Evolutionary conservation across 306 rosid species (phyloP).

Genomic region (Malus asiatica): DNA sequence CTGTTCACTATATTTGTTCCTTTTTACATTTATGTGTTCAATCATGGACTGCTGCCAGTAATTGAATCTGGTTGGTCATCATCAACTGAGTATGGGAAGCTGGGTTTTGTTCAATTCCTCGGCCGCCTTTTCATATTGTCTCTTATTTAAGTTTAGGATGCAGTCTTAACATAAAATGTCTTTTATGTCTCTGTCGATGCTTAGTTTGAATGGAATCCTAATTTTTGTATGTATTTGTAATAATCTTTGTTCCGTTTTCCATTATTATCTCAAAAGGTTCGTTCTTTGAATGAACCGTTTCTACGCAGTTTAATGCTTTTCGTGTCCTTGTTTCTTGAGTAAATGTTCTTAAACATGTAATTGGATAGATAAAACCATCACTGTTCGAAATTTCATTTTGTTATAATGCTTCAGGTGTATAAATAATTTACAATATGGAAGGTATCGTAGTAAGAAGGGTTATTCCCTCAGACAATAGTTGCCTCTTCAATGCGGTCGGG

Average conservation of each 20-base stretch:
- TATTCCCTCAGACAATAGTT: constrained; percentile 84
- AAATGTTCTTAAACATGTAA: too few species aligned
- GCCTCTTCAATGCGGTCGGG: constrained; percentile 98
- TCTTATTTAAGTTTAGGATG: background rate
- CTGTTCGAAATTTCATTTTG: background rate
- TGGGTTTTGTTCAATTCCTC: background rate
- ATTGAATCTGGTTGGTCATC: background rate
- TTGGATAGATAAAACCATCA: background rate
- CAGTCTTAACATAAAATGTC: background rate
- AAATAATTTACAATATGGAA: constrained; percentile 41
- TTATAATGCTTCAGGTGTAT: constrained; percentile 22
- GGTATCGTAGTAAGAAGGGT: constrained; percentile 73
- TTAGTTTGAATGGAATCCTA: background rate
- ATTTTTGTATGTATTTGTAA: background rate
- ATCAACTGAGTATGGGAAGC: background rate
- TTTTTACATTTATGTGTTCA: background rate
- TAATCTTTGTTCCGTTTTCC: background rate
- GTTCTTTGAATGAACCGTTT: background rate
- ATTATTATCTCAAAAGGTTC: background rate
- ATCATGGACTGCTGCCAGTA: background rate
- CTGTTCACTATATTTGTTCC: background rate
- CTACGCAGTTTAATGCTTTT: background rate
- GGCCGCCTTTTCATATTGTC: background rate
- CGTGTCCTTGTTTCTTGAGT: background rate
- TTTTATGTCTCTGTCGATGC: too few species aligned